A percentile compares a stretch with the other conserved stretches of the same genome.
Evolutionary conservation across 495 filamentous ascomycete species (phyloP).

Genomic region (Penicillium waksmanii): DNA sequence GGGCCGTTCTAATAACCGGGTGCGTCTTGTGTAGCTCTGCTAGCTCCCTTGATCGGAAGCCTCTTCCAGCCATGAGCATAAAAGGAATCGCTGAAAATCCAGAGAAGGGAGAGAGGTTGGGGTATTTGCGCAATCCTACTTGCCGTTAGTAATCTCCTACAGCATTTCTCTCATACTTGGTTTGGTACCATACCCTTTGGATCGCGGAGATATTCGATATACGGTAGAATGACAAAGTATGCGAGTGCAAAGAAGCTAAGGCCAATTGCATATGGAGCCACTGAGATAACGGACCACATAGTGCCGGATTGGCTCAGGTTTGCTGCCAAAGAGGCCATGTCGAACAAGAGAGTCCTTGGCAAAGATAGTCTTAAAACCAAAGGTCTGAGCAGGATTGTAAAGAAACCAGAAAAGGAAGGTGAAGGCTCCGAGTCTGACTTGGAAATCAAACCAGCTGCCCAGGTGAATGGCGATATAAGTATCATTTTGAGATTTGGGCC

Average conservation of each 20-base stretch:
- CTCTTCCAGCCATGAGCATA: conserved; percentile 44
- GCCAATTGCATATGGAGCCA: conserved; percentile 34
- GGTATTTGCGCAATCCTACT: conserved; percentile 52
- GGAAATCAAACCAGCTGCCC: background rate
- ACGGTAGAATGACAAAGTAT: conserved; percentile 48
- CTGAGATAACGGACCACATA: conserved; percentile 29
- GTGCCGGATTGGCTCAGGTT: conserved; percentile 4
- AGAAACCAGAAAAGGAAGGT: background rate
- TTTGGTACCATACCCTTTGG: conserved; percentile 39
- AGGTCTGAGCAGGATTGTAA: background rate
- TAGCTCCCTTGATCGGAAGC: conserved; percentile 48
- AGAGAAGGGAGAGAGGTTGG: conserved; percentile 45
- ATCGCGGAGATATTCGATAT: conserved; percentile 49
- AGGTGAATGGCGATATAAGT: background rate
- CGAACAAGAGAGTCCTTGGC: background rate
- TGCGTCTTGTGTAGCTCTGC: conserved; percentile 44
- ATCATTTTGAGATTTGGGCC: background rate
- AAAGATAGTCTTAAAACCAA: background rate
- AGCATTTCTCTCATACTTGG: background rate
- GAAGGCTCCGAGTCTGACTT: background rate
- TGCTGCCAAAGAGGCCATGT: background rate
- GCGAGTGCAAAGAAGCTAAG: conserved; percentile 28
- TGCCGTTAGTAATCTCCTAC: conserved; percentile 10
- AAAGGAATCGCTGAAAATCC: conserved; percentile 51
- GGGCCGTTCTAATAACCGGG: conserved; percentile 55